Evolutionary conservation across 1,284 basidiomycete genomes (phyloP), one percentile per base, ranked within the genome.

Genomic region (Hortiboletus rubellus): DNA sequence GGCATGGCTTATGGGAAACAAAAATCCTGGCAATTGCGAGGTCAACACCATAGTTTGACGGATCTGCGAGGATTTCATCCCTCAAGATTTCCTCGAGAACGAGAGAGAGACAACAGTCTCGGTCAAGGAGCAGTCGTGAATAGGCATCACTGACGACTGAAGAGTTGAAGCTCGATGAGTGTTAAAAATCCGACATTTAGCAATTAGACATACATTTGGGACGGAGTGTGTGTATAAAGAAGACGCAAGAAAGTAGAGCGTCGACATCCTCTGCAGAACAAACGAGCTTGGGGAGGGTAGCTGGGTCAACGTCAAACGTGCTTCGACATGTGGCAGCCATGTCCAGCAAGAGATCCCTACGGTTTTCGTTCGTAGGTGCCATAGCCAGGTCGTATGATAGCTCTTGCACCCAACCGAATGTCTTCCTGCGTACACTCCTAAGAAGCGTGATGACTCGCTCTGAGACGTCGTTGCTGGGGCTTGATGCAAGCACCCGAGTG

Each of bases 341-440:
- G 22, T 43, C 33, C 24, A 12, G 33, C 33, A 54, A 24, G 7
- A 42, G 17, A 2, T 3, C 2, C 3, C 4, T 5, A 9, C 38
- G 14, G 12, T 49, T n/a, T 15, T 24, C 6, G 10, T 15, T 33
- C 9, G 9, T 30, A 24, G 52, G 31, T 17, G 46, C 34, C 7
- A 11, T 7, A 8, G 15, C 15, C 9, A 22, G 30, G 5, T 42
- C 15, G 24, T 36, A 50, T 11, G 36, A 17, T 2, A 54, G 24
- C 8, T 54, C 40, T 6, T 59, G 18, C 12, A 76, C 67, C 80
- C 79, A 82, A 3, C 42, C 17, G 46, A 71, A 72, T 0, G 73
- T 65, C 6, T 72, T 63, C 6, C 37, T 22, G 18, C 79, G 70
- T 14, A 71, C 67, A 1, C 49, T 45, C 2, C 64, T 61, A 27